These are phyloP conservation scores for Globisporangium heterothallicum DNA, from an alignment of 352 stramenopile species.

Conservation along the genomic window DNA sequence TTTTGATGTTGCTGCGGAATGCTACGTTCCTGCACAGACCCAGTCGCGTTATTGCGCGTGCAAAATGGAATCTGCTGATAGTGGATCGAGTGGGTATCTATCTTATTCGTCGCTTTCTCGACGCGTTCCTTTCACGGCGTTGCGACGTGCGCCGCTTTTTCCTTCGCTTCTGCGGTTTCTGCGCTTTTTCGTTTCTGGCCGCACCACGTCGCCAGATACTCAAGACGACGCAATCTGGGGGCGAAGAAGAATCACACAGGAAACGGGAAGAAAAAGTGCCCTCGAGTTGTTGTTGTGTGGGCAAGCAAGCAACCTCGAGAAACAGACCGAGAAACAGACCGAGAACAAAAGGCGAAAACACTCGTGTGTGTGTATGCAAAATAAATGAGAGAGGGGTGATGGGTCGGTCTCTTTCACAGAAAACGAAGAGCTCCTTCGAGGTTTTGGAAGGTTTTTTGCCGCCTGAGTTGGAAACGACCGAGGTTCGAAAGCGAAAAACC, in stretches of 20 bases:
- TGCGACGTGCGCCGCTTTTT: conserved; percentile 16
- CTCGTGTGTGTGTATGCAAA: neutral
- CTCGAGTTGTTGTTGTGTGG: too few species aligned
- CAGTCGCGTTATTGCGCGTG: too few species aligned
- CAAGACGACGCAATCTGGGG: conserved; percentile 2
- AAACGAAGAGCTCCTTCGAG: neutral
- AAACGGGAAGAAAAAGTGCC: neutral
- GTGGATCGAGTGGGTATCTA: neutral
- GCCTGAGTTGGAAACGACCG: neutral
- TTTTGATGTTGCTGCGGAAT: neutral
- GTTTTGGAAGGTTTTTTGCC: neutral
- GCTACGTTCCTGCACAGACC: too few species aligned
- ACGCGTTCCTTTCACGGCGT: conserved; percentile 8
- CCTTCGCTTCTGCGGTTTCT: conserved; percentile 24
- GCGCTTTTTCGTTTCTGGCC: conserved; percentile 35
- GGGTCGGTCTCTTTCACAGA: too few species aligned
- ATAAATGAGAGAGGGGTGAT: neutral
- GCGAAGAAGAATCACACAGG: conserved; percentile 5
- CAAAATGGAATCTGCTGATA: conserved; percentile 2
- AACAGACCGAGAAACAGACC: too few species aligned
- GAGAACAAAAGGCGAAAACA: neutral
- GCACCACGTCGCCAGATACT: neutral
- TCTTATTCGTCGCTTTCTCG: conserved; percentile 26
- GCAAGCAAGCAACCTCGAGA: too few species aligned
- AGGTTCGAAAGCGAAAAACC: neutral